These are phyloP conservation scores for Scleroderma bovista DNA, from an alignment of 768 basidiomycete genomes.

Conservation along the genomic window DNA sequence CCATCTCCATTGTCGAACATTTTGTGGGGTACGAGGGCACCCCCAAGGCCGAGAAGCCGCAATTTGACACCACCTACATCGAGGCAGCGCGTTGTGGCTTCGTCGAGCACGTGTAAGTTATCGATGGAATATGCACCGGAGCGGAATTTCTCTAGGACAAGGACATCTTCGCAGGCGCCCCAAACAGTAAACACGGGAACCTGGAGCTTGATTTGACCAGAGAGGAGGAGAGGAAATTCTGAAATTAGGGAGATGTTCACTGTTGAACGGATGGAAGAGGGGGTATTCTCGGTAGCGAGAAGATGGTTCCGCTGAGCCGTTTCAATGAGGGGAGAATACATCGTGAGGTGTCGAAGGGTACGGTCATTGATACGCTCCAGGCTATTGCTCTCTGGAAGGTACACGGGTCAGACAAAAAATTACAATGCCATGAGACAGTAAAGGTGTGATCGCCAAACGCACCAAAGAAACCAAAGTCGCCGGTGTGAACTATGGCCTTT, in stretches of 20 bases:
- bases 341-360: slow-evolving; percentile 91
- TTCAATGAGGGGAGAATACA: slow-evolving; percentile 93
- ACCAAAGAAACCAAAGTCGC: slow-evolving; percentile 99
- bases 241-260: slow-evolving; percentile 78
- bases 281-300: slow-evolving; percentile 63
- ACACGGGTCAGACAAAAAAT: slow-evolving; percentile 13
- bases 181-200: slow-evolving; percentile 96
- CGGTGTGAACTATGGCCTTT: slow-evolving; percentile 92
- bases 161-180: slow-evolving; percentile 96
- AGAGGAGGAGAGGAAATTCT: slow-evolving; percentile 89
- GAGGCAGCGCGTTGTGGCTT: slow-evolving; percentile 88
- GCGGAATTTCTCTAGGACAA: slow-evolving; percentile 90
- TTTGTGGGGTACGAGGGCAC: slow-evolving; percentile 92
- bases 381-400: slow-evolving; percentile 59
- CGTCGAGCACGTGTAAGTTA: slow-evolving; percentile 90
- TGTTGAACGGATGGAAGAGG: slow-evolving; percentile 63
- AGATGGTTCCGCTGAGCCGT: slow-evolving; percentile 76
- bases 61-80: slow-evolving; percentile 93
- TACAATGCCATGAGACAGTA: background rate
- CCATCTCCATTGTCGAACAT: slow-evolving; percentile 94
- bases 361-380: slow-evolving; percentile 91
- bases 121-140: slow-evolving; percentile 74
- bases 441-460: slow-evolving; percentile 16
- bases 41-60: slow-evolving; percentile 91
- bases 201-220: slow-evolving; percentile 84